A percentile compares a stretch with the other conserved stretches of the same genome.
Evolutionary conservation across 2,329 filamentous ascomycete species (phyloP).

Genomic region (Penicillium sp.): DNA sequence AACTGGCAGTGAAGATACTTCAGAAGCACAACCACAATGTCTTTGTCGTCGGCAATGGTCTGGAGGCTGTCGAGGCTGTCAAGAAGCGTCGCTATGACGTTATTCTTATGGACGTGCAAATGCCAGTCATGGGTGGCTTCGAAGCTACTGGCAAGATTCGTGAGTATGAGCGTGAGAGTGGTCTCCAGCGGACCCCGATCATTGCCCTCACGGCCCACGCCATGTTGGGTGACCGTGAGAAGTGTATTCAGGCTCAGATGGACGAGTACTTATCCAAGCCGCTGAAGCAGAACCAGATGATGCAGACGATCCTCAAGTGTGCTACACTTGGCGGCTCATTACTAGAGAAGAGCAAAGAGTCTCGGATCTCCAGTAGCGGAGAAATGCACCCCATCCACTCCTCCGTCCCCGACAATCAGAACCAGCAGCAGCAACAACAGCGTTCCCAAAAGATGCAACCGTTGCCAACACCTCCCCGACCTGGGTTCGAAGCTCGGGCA

Average conservation of each 20-base stretch:
- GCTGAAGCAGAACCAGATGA: slow-evolving; percentile 93
- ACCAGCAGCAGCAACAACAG: slow-evolving; percentile 29
- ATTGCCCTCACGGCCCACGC: slow-evolving; percentile 96
- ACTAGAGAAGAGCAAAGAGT: slow-evolving; percentile 46
- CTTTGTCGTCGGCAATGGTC: slow-evolving; percentile 85
- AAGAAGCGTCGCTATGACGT: slow-evolving; percentile 93
- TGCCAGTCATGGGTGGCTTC: slow-evolving; percentile 99
- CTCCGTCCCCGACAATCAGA: slow-evolving; percentile 38
- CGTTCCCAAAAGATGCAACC: slow-evolving; percentile 18
- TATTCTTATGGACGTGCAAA: slow-evolving; percentile 98
- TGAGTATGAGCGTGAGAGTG: slow-evolving; percentile 84
- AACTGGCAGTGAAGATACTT: slow-evolving; percentile 91
- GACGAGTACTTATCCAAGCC: slow-evolving; percentile 98
- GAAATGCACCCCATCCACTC: slow-evolving; percentile 38
- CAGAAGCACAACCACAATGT: slow-evolving; percentile 82
- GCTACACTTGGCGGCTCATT: slow-evolving; percentile 72
- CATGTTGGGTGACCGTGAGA: slow-evolving; percentile 97
- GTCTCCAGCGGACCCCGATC: slow-evolving; percentile 83
- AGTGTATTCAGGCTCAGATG: slow-evolving; percentile 98
- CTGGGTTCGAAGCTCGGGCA: slow-evolving; percentile 62
- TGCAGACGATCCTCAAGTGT: slow-evolving; percentile 96
- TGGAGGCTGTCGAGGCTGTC: slow-evolving; percentile 89
- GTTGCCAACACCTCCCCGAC: slow-evolving; percentile 40
- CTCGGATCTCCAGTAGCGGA: slow-evolving; percentile 40
- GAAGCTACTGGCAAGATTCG: slow-evolving; percentile 96